Percentiles rank a stretch among this genome's conserved stretches.
Evolutionary conservation across 306 rosid genomes (phyloP).

Genomic region (Vigna hirtella): DNA sequence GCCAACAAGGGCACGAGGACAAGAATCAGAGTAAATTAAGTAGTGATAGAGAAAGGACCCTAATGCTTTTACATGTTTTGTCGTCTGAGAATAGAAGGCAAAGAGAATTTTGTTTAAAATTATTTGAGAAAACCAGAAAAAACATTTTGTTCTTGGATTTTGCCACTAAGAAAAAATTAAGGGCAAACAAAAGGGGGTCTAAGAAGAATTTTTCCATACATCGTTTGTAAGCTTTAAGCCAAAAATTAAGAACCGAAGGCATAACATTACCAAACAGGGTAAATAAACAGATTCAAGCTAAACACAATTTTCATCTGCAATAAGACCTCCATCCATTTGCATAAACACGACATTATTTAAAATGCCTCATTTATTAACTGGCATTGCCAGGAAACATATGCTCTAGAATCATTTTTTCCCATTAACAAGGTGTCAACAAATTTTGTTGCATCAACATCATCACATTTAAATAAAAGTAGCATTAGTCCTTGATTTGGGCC

Average conservation of each 20-base stretch:
- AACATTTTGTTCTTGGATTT: background rate
- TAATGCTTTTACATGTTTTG: background rate
- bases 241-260: background rate
- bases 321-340: conserved; percentile 11
- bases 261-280: background rate
- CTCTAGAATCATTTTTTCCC: background rate
- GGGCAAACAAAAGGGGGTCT: background rate
- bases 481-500: conserved; percentile 11
- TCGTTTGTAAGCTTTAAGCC: background rate
- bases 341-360: background rate
- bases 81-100: background rate
- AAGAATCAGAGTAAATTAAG: background rate
- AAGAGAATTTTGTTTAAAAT: background rate
- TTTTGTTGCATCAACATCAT: conserved; percentile 13
- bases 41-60: background rate
- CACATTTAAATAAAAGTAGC: conserved; percentile 7
- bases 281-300: background rate
- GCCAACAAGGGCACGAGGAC: background rate
- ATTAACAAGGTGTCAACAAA: background rate
- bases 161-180: background rate
- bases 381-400: background rate
- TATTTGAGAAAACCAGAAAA: background rate
- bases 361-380: background rate
- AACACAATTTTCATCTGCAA: background rate
- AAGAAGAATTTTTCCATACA: background rate